phyloP scores from a whole-genome alignment of 2,329 filamentous ascomycete species.

The Pyricularia grisea region DNA sequence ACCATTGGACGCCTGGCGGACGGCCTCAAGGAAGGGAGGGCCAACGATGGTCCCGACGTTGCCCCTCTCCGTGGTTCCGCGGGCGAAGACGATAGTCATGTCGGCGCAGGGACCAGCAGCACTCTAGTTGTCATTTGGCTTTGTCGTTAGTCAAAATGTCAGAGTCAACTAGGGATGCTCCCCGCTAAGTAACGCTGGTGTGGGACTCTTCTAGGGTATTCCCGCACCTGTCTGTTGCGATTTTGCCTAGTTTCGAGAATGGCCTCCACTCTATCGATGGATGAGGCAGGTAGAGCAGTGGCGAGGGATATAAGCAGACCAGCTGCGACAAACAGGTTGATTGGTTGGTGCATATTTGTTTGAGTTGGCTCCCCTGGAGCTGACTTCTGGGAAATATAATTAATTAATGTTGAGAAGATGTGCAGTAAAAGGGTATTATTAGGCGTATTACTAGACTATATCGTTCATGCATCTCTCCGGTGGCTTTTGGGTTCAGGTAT shows the following conservation, averaged over 20 bases:
- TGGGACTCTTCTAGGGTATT: background rate
- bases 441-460: too few relatives aligned
- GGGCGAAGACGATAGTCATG: conserved; percentile 17
- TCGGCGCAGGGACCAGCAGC: conserved; percentile 6
- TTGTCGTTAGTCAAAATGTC: background rate
- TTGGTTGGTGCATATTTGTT: background rate
- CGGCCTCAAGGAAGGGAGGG: conserved; percentile 14
- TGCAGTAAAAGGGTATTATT: too few relatives aligned
- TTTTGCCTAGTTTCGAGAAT: background rate
- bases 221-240: background rate
- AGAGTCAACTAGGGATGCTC: background rate
- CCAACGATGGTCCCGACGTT: conserved; percentile 17
- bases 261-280: background rate
- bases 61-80: conserved; percentile 17
- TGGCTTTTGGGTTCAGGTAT: too few relatives aligned
- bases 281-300: background rate
- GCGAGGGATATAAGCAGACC: background rate
- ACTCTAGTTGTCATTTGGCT: background rate
- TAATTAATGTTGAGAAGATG: too few relatives aligned
- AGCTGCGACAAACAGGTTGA: background rate
- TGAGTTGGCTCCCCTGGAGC: background rate
- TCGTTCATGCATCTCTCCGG: too few relatives aligned
- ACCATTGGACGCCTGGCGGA: conserved; percentile 9
- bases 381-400: too few relatives aligned
- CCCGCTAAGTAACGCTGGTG: background rate